Evolutionary conservation across 768 basidiomycete genomes (phyloP), one percentile per base, ranked within the genome.

Genomic region (Lactifluus volemus): DNA sequence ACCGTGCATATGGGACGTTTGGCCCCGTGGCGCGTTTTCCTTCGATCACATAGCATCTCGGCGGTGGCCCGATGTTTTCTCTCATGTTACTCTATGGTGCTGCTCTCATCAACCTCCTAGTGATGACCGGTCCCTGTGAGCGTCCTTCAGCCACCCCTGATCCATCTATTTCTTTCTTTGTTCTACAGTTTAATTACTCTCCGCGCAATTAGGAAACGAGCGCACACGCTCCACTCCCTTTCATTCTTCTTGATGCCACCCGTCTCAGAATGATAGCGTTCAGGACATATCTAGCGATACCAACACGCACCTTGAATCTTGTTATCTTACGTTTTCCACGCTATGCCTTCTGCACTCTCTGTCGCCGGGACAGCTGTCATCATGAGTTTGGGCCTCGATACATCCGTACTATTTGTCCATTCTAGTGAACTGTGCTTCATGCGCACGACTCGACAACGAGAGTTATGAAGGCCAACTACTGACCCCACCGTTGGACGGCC

Each of bases 161-260:
- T 32, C 47, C 9, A 3, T 50, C 10, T 9, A 12, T 41, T 25
- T 49, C 15, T 25, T 38, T 49, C 25, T 25, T 25, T 25, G 25
- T 19, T 7, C 14, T 34, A 11, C 54, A 83, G 82, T 79, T 62
- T 25, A 25, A 76, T 78, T 0, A 70, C 74, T 3, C 78, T 85
- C 32, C 81, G 89, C 10, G 81, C 81, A 0, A 88, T 93, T 39
- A 90, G 92, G 0, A 84, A 80, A 60, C 79, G 85, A 4, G 90
- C 90, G 1, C 85, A 88, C 65, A 77, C 90, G 1, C 70, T 92
- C 58, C 92, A 95, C 69, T 76, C 81, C 2, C 77, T 92, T 66
- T 72, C 78, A 0, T 89, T 81, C 57, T 92, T 86, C 4, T 42
- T 5, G 36, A 32, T 17, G 7, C 30, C 19, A 9, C 36, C 17